These are phyloP conservation scores for Bonia amplexicaulis DNA, from an alignment of 176 grass and related monocot genomes.

Conservation along the genomic window DNA sequence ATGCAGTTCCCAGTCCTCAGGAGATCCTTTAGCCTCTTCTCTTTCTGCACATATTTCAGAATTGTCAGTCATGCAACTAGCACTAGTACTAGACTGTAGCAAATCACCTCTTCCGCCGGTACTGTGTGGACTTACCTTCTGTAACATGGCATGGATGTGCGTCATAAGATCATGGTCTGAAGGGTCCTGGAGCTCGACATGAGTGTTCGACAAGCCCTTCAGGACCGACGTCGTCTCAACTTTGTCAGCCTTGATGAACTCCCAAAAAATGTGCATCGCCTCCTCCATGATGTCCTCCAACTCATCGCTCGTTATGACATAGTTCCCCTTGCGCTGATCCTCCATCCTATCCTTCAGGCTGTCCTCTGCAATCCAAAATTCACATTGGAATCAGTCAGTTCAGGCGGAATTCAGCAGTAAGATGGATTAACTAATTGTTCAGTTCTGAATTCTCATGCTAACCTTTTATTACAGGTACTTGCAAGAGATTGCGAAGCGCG, in stretches of 20 bases:
- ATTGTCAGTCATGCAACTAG: background rate
- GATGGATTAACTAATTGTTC: background rate
- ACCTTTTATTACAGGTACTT: constrained; percentile 93
- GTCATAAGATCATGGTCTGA: constrained; percentile 62
- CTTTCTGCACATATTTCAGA: constrained; percentile 52
- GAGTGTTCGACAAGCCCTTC: constrained; percentile 53
- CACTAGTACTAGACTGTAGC: background rate
- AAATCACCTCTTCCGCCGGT: constrained; percentile 5
- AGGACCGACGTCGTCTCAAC: constrained; percentile 54
- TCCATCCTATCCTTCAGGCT: constrained; percentile 75
- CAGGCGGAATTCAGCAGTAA: background rate
- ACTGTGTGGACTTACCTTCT: constrained; percentile 55
- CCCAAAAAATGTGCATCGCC: constrained; percentile 73
- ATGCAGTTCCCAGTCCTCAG: constrained; percentile 86
- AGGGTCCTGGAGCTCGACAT: constrained; percentile 69
- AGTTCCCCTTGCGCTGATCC: constrained; percentile 69
- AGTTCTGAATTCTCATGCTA: background rate
- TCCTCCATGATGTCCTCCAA: constrained; percentile 86
- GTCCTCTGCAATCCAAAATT: constrained; percentile 62
- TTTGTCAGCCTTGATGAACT: constrained; percentile 88
- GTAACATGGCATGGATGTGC: constrained; percentile 52
- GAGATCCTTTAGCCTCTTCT: constrained; percentile 84
- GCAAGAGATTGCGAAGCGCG: constrained; percentile 67
- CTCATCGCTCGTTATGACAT: constrained; percentile 56
- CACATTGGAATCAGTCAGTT: background rate